Evolutionary conservation across 305 asterid species (phyloP), one percentile per base, ranked within the genome.

Genomic region (Withania somnifera): DNA sequence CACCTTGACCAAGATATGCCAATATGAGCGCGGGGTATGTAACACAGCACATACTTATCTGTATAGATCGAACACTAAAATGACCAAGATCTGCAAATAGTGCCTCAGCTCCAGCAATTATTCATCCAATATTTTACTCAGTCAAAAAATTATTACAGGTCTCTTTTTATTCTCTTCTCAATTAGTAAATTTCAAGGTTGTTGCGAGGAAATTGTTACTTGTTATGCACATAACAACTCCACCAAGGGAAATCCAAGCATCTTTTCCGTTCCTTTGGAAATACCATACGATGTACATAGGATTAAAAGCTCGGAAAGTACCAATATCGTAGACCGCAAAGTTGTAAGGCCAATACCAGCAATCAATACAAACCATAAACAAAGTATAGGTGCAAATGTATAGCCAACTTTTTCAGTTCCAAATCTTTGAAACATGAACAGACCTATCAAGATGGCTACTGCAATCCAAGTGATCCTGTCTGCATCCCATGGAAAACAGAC

Each of bases 1-100:
- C 82, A 3, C 89, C 91, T 85, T 92, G 95, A 52, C 95, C 93
- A 0, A 83, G 57, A 82, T 93, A 91, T 1, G 93, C 92, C 11
- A 90, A 28, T 11, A 89, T 24, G 11, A 92, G 87, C 0, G 94
- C 86, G 0, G 95, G 94, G 14, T 88, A 92, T 67, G 84, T 84
- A 2, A 93, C 86, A 13, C 52, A 32, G 73, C 91, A 89, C 91
- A 83, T 89, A 83, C 95, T 91, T 81, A 91, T 80, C 79, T 91
- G 98, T 45, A 92, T 85, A 4, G 95, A 84, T 80, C 81, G 85
- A 53, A 90, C 92, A 0, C 88, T 88, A 80, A 93, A 91, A 78
- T 92, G 94, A 7, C 92, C 95, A 30, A 93, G 88, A 73, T 92
- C 95, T 0, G 94, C 97, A 68, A 91, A 93, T 47, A 93, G 64